phyloP scores from a whole-genome alignment of 2,329 filamentous ascomycete genomes.

The Fusarium compactum region DNA sequence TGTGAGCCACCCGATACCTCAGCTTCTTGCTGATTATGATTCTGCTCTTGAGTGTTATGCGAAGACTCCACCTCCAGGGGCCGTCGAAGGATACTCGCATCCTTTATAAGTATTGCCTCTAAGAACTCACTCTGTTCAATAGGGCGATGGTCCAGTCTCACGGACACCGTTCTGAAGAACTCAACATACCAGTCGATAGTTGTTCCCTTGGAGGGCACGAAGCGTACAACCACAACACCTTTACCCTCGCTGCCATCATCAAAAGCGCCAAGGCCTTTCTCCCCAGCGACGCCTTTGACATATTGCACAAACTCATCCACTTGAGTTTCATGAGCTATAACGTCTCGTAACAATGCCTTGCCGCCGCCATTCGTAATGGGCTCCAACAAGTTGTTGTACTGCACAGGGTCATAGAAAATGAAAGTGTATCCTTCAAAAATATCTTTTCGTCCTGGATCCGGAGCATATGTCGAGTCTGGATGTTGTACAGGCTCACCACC shows the following conservation, averaged over 20 bases:
- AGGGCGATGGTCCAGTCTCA: constrained; percentile 81
- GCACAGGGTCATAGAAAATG: constrained; percentile 81
- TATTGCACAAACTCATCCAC: constrained; percentile 82
- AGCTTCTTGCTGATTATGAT: constrained; percentile 9
- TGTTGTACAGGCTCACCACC: constrained; percentile 81
- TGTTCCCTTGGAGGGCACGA: constrained; percentile 68
- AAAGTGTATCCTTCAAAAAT: constrained; percentile 92
- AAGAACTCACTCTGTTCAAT: constrained; percentile 93
- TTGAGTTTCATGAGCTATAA: constrained; percentile 72
- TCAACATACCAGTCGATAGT: constrained; percentile 74
- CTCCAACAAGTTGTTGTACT: constrained; percentile 80
- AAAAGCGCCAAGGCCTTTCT: constrained; percentile 76
- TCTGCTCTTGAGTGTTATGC: constrained; percentile 39
- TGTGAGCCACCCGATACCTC: constrained; percentile 13
- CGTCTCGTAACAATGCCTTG: constrained; percentile 78
- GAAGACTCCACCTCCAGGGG: constrained; percentile 67
- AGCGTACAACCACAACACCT: constrained; percentile 84
- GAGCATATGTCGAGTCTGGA: constrained; percentile 76
- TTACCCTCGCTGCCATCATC: constrained; percentile 72
- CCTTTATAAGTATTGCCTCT: constrained; percentile 85
- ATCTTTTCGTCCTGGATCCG: constrained; percentile 72
- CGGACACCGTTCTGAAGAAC: constrained; percentile 76
- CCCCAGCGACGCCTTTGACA: constrained; percentile 79
- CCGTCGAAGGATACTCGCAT: constrained; percentile 78
- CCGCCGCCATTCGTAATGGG: constrained; percentile 84